These are phyloP conservation scores for Asterionellopsis glacialis DNA, from an alignment of 108 stramenopile species.

Conservation along the genomic window DNA sequence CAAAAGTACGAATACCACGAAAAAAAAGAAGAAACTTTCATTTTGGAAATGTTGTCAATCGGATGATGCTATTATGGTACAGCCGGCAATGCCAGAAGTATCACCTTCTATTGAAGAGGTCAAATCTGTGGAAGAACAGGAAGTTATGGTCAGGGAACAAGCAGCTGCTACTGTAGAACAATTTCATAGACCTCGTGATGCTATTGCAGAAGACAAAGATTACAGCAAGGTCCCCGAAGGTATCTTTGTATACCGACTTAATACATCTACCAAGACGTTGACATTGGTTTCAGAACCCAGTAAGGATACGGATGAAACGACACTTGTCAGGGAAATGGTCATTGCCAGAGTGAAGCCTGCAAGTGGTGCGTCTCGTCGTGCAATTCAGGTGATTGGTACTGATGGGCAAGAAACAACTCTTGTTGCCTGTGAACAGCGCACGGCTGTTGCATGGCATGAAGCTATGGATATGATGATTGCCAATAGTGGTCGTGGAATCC, in stretches of 20 bases:
- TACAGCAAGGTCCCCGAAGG: constrained; percentile 43
- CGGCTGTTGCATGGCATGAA: constrained; percentile 79
- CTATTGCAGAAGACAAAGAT: not conserved
- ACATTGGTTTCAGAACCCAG: constrained; percentile 28
- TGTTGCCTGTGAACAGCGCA: constrained; percentile 78
- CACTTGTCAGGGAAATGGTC: constrained; percentile 23
- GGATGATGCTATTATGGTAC: too few relatives aligned
- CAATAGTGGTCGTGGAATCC: constrained; percentile 10
- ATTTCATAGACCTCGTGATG: too few relatives aligned
- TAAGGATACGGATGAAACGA: constrained; percentile 33
- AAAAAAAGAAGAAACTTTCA: too few relatives aligned
- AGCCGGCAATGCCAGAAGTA: too few relatives aligned
- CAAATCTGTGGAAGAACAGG: too few relatives aligned
- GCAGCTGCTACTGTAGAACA: too few relatives aligned
- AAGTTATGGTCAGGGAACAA: too few relatives aligned
- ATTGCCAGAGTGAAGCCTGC: constrained; percentile 33
- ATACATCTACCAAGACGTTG: constrained; percentile 33
- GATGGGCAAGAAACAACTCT: constrained; percentile 43
- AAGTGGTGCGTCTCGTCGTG: constrained; percentile 17
- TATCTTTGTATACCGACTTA: constrained; percentile 38
- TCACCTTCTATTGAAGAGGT: too few relatives aligned
- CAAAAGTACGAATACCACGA: too few relatives aligned
- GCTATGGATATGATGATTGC: constrained; percentile 76
- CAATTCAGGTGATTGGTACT: constrained; percentile 22
- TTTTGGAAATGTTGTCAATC: too few relatives aligned